Evolutionary conservation across 2,329 filamentous ascomycete species (phyloP).

Genomic region (Nothopassalora personata): DNA sequence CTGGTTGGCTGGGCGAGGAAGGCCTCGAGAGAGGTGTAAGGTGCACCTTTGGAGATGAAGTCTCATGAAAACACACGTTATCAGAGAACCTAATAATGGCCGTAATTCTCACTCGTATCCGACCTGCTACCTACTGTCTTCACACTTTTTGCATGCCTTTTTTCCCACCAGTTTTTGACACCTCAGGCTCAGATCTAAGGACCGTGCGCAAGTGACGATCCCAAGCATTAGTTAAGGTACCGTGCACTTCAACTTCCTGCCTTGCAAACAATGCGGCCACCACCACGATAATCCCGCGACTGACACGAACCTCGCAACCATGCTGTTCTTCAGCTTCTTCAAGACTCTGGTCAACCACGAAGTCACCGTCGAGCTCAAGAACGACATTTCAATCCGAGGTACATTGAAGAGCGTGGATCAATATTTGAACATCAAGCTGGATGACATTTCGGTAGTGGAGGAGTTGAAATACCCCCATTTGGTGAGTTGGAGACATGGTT

Average conservation of each 20-base stretch:
- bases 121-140: slow-evolving; percentile 4
- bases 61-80: background rate
- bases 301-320: background rate
- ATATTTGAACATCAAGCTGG: slow-evolving; percentile 98
- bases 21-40: slow-evolving; percentile 20
- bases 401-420: slow-evolving; percentile 96
- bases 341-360: slow-evolving; percentile 69
- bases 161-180: background rate
- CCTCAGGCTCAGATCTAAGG: background rate
- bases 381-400: slow-evolving; percentile 94
- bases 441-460: slow-evolving; percentile 88
- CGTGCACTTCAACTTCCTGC: background rate
- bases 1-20: slow-evolving; percentile 57
- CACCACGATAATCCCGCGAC: slow-evolving; percentile 1
- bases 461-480: slow-evolving; percentile 93
- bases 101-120: slow-evolving; percentile 13
- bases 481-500: slow-evolving; percentile 44
- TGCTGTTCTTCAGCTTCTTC: slow-evolving; percentile 26
- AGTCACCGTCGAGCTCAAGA: slow-evolving; percentile 98
- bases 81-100: slow-evolving; percentile 10
- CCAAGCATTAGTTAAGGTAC: background rate
- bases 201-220: slow-evolving; percentile 1
- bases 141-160: background rate
- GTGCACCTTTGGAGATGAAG: slow-evolving; percentile 2
- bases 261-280: slow-evolving; percentile 4